These are phyloP conservation scores for Volvox reticuliferus DNA, from an alignment of 139 green algal genomes.

Conservation along the genomic window DNA sequence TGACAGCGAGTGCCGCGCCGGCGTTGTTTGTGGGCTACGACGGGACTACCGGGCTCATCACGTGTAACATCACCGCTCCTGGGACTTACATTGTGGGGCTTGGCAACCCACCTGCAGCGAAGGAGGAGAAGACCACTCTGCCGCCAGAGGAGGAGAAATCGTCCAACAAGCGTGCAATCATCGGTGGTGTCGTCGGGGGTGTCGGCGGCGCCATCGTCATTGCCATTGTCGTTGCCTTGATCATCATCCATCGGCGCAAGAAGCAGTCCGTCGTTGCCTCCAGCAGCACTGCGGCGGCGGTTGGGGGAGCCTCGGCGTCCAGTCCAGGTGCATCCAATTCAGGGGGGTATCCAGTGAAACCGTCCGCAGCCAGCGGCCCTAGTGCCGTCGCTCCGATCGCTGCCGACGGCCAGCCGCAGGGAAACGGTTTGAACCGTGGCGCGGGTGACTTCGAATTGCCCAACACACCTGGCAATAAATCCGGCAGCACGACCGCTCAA, in stretches of 20 bases:
- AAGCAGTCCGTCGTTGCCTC: not conserved
- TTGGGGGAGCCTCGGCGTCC: not conserved
- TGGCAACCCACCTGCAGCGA: not conserved
- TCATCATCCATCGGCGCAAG: not conserved
- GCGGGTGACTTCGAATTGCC: not conserved
- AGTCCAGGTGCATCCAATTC: no score
- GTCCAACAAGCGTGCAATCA: not conserved
- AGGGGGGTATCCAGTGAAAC: no score
- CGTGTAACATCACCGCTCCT: not conserved
- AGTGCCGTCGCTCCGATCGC: not conserved
- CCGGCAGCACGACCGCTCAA: not conserved
- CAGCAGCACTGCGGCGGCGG: not conserved
- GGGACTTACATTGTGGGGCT: conserved; percentile 1
- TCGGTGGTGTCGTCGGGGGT: not conserved
- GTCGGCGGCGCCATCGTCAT: not conserved
- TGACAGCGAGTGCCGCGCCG: not conserved
- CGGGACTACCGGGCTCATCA: not conserved
- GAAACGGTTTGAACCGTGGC: no score
- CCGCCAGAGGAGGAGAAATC: not conserved
- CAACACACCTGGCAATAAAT: not conserved
- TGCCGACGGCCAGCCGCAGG: no score
- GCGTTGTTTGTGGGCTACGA: conserved; percentile 2
- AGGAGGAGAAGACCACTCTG: not conserved
- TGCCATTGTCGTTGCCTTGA: not conserved
- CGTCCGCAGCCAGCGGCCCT: not conserved